phyloP scores from a whole-genome alignment of 1,139 yeast species.

The Candida dubliniensis region DNA sequence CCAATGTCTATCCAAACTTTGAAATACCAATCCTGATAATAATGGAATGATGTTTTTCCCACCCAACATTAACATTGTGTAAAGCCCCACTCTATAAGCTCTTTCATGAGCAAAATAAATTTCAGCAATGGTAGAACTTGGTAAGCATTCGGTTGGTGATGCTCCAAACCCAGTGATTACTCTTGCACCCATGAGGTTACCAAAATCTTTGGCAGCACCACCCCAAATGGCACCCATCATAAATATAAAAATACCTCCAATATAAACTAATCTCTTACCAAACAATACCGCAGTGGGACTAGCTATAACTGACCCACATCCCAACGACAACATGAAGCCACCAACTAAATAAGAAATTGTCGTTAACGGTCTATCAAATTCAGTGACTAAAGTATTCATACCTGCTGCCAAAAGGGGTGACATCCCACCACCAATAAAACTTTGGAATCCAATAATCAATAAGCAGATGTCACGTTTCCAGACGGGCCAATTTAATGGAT shows the following conservation, averaged over 20 bases:
- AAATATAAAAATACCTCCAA: slow-evolving; percentile 49
- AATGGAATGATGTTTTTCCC: slow-evolving; percentile 63
- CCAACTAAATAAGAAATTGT: slow-evolving; percentile 58
- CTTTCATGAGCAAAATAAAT: slow-evolving; percentile 65
- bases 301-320: slow-evolving; percentile 57
- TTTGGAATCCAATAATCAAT: slow-evolving; percentile 55
- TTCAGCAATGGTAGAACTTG: slow-evolving; percentile 63
- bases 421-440: slow-evolving; percentile 64
- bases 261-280: slow-evolving; percentile 60
- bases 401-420: slow-evolving; percentile 64
- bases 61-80: slow-evolving; percentile 60
- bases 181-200: slow-evolving; percentile 57
- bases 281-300: slow-evolving; percentile 59
- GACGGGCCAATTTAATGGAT: slow-evolving; percentile 72
- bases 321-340: slow-evolving; percentile 58
- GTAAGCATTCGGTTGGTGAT: slow-evolving; percentile 62
- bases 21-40: slow-evolving; percentile 54
- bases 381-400: slow-evolving; percentile 38
- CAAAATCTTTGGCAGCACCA: slow-evolving; percentile 49
- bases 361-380: slow-evolving; percentile 44
- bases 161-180: slow-evolving; percentile 60
- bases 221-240: slow-evolving; percentile 58
- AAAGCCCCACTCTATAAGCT: slow-evolving; percentile 62
- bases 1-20: slow-evolving; percentile 57
- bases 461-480: slow-evolving; percentile 59